Percentiles rank a stretch among this genome's conserved stretches.
Evolutionary conservation across 345 rosid species (phyloP).

Genomic region (Syzygium aromaticum): DNA sequence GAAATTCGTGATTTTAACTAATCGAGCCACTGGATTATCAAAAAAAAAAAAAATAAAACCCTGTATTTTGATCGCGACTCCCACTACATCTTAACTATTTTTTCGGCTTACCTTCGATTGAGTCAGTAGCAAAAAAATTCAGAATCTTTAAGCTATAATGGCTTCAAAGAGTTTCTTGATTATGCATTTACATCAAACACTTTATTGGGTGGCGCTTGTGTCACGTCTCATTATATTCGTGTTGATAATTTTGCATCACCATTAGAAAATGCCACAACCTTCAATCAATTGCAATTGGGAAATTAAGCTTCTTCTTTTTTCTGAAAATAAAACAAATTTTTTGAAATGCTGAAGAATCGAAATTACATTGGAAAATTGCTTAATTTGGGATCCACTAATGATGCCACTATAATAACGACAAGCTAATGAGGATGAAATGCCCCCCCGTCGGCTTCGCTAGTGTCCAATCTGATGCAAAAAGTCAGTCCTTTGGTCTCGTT

Average conservation of each 20-base stretch:
- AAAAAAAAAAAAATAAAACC: neutral
- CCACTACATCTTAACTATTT: neutral
- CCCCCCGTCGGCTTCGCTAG: neutral
- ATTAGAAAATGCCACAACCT: neutral
- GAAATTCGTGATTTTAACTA: neutral
- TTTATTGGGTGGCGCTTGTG: neutral
- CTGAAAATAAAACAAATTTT: neutral
- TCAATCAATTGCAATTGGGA: neutral
- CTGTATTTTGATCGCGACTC: neutral
- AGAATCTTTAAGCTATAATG: neutral
- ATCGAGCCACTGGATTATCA: neutral
- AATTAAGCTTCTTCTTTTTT: neutral
- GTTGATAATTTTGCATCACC: neutral
- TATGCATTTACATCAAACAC: neutral
- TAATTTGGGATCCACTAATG: neutral
- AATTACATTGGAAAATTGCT: neutral
- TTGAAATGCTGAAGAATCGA: neutral
- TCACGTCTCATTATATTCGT: neutral
- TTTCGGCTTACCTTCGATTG: neutral
- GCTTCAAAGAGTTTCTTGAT: neutral
- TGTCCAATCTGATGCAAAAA: neutral
- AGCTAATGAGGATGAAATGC: neutral
- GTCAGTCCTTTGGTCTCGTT: neutral
- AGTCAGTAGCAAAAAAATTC: neutral
- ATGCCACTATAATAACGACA: no score